phyloP scores from a whole-genome alignment of 805 yeast species.

The Schwanniomyces yamadae region DNA sequence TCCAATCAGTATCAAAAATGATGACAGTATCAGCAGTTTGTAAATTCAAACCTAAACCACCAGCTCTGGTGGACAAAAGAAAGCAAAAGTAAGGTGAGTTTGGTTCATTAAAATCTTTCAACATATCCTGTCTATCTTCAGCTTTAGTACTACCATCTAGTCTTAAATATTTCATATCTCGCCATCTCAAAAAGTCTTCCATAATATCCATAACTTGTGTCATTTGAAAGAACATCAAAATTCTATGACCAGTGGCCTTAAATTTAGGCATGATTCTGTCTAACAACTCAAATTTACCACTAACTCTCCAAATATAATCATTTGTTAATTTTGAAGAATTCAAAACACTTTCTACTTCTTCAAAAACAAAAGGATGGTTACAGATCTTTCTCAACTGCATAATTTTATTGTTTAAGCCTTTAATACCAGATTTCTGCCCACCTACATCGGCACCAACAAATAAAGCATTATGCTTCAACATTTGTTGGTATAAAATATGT shows the following conservation, averaged over 20 bases:
- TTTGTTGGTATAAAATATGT: conserved; percentile 67
- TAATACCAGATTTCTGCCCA: conserved; percentile 62
- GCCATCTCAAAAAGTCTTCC: conserved; percentile 76
- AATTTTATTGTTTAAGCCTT: conserved; percentile 76
- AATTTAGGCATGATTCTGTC: conserved; percentile 76
- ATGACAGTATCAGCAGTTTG: conserved; percentile 88
- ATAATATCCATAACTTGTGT: conserved; percentile 87
- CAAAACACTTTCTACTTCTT: conserved; percentile 71
- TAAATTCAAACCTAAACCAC: conserved; percentile 82
- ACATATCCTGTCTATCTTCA: conserved; percentile 75
- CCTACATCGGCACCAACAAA: conserved; percentile 65
- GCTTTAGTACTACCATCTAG: conserved; percentile 83
- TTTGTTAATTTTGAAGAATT: conserved; percentile 63
- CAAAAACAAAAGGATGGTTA: conserved; percentile 86
- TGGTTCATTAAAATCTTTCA: conserved; percentile 73
- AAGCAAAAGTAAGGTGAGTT: conserved; percentile 76
- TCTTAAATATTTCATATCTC: conserved; percentile 68
- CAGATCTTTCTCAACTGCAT: conserved; percentile 86
- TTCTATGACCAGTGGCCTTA: conserved; percentile 72
- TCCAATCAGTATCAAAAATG: conserved; percentile 88
- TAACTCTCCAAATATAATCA: conserved; percentile 68
- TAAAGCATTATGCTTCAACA: conserved; percentile 69
- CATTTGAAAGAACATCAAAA: conserved; percentile 83
- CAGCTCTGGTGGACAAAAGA: conserved; percentile 80
- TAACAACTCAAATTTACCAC: conserved; percentile 79